Evolutionary conservation across 2,329 filamentous ascomycete genomes (phyloP).

Genomic region (Aspergillus pseudotamarii): DNA sequence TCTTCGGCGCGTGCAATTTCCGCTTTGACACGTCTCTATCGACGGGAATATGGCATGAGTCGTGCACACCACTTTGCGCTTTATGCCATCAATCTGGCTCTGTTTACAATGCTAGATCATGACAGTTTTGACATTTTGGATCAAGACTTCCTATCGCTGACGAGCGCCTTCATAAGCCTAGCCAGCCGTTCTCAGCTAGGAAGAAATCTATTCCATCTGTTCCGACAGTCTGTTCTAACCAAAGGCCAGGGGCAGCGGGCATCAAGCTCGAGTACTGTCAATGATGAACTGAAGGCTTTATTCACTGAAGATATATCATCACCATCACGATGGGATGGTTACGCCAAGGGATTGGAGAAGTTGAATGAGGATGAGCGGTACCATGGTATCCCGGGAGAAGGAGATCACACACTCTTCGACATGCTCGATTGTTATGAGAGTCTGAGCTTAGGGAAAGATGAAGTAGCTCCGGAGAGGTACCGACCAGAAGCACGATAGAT

Average conservation of each 20-base stretch:
- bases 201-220: slow-evolving; percentile 39
- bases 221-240: slow-evolving; percentile 35
- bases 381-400: slow-evolving; percentile 24
- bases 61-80: slow-evolving; percentile 41
- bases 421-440: slow-evolving; percentile 45
- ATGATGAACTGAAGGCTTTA: slow-evolving; percentile 36
- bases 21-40: slow-evolving; percentile 31
- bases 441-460: slow-evolving; percentile 41
- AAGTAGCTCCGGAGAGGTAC: slow-evolving; percentile 25
- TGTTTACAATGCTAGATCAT: slow-evolving; percentile 37
- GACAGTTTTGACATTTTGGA: slow-evolving; percentile 37
- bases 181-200: slow-evolving; percentile 38
- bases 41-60: slow-evolving; percentile 37
- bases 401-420: slow-evolving; percentile 30
- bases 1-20: slow-evolving; percentile 37
- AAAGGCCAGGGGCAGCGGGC: slow-evolving; percentile 36
- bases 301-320: slow-evolving; percentile 31
- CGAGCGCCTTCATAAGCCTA: slow-evolving; percentile 36
- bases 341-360: slow-evolving; percentile 38
- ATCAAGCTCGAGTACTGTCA: slow-evolving; percentile 23
- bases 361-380: slow-evolving; percentile 37
- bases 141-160: slow-evolving; percentile 37
- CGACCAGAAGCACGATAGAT: slow-evolving; percentile 2
- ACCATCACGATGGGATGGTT: slow-evolving; percentile 31
- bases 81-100: slow-evolving; percentile 42